phyloP scores from a whole-genome alignment of 208 protist species.

The Crithidia expoeki region DNA sequence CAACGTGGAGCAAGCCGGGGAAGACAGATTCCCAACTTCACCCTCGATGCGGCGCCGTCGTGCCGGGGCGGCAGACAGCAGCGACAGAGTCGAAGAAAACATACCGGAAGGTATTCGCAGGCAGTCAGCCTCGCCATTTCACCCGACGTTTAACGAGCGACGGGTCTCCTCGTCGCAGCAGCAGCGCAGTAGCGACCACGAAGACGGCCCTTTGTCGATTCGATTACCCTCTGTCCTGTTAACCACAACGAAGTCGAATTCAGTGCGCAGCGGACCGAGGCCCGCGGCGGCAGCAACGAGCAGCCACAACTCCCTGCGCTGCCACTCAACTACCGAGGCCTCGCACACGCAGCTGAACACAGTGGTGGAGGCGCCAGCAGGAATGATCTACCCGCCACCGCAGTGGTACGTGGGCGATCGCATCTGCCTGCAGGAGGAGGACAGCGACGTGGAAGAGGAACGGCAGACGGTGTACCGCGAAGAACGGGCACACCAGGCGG shows the following conservation, averaged over 20 bases:
- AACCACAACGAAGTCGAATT: background rate
- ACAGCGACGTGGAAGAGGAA: conserved; percentile 63
- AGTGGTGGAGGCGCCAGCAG: background rate
- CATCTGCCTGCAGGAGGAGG: conserved; percentile 33
- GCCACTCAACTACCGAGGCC: background rate
- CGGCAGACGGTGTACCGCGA: conserved; percentile 40
- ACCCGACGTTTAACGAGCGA: background rate
- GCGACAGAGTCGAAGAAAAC: background rate
- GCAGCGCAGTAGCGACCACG: background rate
- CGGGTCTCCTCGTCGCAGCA: background rate
- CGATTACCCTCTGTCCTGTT: conserved; percentile 5
- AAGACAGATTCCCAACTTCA: background rate
- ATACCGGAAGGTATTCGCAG: background rate
- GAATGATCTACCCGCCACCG: conserved; percentile 24
- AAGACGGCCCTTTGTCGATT: background rate
- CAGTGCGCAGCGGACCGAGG: background rate
- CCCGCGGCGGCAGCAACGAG: background rate
- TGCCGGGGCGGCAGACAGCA: conserved; percentile 4
- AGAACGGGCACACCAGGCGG: conserved; percentile 14
- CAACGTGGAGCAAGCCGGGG: background rate
- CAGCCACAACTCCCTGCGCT: background rate
- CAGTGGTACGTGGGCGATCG: conserved; percentile 12
- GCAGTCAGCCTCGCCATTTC: background rate
- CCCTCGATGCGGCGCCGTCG: conserved; percentile 7
- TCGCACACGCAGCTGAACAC: background rate